Evolutionary conservation across 2,329 filamentous ascomycete genomes (phyloP).

Genomic region (Arachnomyces sp.): DNA sequence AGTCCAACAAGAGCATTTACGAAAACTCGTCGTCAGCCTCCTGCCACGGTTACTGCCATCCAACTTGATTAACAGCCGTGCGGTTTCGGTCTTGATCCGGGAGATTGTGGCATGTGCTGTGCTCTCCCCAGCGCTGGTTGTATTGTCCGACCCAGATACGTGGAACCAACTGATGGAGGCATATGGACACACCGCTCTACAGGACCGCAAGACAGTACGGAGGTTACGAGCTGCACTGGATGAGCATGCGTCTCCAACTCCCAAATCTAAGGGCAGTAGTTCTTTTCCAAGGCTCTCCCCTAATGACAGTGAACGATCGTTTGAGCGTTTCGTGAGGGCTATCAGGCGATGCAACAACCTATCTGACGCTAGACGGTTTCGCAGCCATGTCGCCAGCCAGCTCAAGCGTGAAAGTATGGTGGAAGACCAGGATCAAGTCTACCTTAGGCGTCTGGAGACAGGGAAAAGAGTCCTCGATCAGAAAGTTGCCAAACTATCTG

Average conservation of each 20-base stretch:
- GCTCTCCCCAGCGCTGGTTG: conserved; percentile 67
- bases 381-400: conserved; percentile 87
- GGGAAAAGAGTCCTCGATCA: conserved; percentile 84
- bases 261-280: conserved; percentile 54
- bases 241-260: conserved; percentile 79
- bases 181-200: conserved; percentile 74
- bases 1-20: conserved; percentile 80
- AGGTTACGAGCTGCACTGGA: conserved; percentile 87
- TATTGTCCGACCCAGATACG: conserved; percentile 83
- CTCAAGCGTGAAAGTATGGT: conserved; percentile 73
- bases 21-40: conserved; percentile 62
- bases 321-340: conserved; percentile 85
- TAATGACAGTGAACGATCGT: conserved; percentile 80
- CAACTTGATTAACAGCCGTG: conserved; percentile 66
- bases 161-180: conserved; percentile 97
- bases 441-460: conserved; percentile 82
- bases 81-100: conserved; percentile 70
- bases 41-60: conserved; percentile 67
- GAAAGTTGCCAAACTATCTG: conserved; percentile 71
- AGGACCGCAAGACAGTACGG: conserved; percentile 89
- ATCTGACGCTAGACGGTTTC: conserved; percentile 83
- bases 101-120: conserved; percentile 94
- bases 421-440: conserved; percentile 74
- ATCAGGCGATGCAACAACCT: conserved; percentile 84
- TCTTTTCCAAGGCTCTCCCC: conserved; percentile 72